Percentiles rank a stretch among this genome's conserved stretches.
These are phyloP conservation scores for Trebouxiophyceae sp. DNA, from an alignment of 163 green algal species.

Conservation along the genomic window DNA sequence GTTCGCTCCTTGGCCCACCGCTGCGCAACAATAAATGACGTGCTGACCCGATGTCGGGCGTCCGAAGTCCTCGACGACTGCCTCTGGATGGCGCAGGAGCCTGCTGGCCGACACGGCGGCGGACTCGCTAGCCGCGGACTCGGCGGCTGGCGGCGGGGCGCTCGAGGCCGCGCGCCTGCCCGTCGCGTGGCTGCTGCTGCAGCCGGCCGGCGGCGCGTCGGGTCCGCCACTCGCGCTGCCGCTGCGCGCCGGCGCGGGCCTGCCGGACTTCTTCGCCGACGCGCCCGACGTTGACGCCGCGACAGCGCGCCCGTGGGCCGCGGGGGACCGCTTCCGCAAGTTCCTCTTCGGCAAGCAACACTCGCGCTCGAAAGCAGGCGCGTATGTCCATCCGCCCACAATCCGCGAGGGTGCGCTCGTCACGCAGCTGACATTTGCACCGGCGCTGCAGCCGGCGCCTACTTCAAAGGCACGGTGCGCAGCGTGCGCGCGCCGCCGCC, in stretches of 20 bases:
- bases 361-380: too few relatives aligned
- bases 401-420: too few relatives aligned
- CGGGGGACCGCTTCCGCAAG: constrained; percentile 65
- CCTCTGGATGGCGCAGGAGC: too few relatives aligned
- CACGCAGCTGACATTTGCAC: too few relatives aligned
- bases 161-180: constrained; percentile 8
- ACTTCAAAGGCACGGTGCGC: constrained; percentile 52
- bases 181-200: constrained; percentile 57
- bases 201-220: constrained; percentile 46
- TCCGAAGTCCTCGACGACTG: too few relatives aligned
- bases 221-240: constrained; percentile 46
- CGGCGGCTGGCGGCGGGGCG: constrained; percentile 10
- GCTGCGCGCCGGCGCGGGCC: constrained; percentile 51
- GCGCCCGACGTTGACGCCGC: constrained; percentile 34
- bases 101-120: too few relatives aligned
- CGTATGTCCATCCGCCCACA: too few relatives aligned
- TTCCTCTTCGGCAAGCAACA: constrained; percentile 62
- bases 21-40: too few relatives aligned
- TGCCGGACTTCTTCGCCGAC: constrained; percentile 66
- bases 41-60: too few relatives aligned
- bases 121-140: too few relatives aligned
- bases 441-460: constrained; percentile 22
- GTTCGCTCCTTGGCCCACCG: too few relatives aligned
- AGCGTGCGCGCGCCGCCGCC: constrained; percentile 16
- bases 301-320: constrained; percentile 45